These are phyloP conservation scores for Ciborinia camelliae DNA, from an alignment of 2,329 filamentous ascomycete species.

Conservation along the genomic window DNA sequence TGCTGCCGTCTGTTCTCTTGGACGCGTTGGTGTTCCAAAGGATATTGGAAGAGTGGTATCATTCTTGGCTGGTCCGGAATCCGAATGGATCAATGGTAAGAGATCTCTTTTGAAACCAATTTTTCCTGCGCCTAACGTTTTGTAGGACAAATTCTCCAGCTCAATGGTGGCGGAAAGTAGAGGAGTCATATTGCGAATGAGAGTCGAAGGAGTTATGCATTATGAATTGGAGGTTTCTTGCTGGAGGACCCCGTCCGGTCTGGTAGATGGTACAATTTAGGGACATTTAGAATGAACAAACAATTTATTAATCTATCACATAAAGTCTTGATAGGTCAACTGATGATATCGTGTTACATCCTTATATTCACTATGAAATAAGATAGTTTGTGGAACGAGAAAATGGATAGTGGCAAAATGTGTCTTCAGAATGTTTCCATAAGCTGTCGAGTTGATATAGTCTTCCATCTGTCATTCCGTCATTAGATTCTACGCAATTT, in stretches of 20 bases:
- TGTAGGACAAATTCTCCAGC: conserved; percentile 20
- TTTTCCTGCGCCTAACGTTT: background rate
- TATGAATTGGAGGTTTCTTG: background rate
- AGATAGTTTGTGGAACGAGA: too few species aligned
- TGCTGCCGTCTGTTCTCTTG: conserved; percentile 58
- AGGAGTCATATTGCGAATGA: background rate
- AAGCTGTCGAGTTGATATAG: background rate
- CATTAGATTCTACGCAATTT: too few species aligned
- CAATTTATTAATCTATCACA: background rate
- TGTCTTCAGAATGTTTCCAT: background rate
- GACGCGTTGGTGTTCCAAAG: conserved; percentile 62
- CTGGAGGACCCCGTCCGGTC: background rate
- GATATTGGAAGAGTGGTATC: conserved; percentile 64
- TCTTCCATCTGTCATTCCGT: background rate
- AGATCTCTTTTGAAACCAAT: background rate
- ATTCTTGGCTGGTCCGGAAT: conserved; percentile 54
- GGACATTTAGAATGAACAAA: background rate
- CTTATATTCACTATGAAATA: too few species aligned
- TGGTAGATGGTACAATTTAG: background rate
- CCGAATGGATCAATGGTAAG: conserved; percentile 41
- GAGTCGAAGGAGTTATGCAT: background rate
- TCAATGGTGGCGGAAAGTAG: conserved; percentile 22
- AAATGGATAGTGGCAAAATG: background rate
- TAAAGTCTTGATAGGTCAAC: background rate
- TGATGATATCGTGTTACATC: background rate